Conservation (phyloP, 192 early-diverging fungal genomes). For the Gamsiella multidivaricata region DNA sequence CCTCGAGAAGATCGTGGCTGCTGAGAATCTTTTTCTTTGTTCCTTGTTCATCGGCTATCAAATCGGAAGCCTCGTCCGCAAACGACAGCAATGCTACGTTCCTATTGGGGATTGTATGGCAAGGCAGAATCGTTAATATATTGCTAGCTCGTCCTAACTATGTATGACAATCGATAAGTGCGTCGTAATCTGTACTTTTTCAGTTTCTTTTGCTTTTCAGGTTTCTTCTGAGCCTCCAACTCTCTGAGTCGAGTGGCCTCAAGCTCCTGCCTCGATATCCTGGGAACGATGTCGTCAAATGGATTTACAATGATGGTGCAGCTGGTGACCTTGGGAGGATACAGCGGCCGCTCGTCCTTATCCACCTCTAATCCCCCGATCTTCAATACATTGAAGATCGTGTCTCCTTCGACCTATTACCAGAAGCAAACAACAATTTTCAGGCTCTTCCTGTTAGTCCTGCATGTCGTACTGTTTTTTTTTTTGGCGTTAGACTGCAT, state of each 20-base stretch:
- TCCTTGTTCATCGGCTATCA: slow-evolving; percentile 57
- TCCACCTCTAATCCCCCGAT: slow-evolving; percentile 86
- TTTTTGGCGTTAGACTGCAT: background rate
- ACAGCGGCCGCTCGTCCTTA: slow-evolving; percentile 81
- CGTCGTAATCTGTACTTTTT: slow-evolving; percentile 76
- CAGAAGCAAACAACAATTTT: too few species aligned
- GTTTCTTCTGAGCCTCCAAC: slow-evolving; percentile 54
- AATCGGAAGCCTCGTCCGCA: slow-evolving; percentile 78
- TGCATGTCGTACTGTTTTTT: too few species aligned
- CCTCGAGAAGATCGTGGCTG: slow-evolving; percentile 79
- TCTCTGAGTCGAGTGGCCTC: slow-evolving; percentile 26
- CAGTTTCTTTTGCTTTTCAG: slow-evolving; percentile 62
- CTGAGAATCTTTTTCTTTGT: slow-evolving; percentile 66
- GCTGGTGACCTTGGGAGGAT: slow-evolving; percentile 73
- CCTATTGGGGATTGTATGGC: slow-evolving; percentile 54
- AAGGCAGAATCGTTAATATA: background rate
- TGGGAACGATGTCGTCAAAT: slow-evolving; percentile 90
- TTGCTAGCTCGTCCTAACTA: too few species aligned
- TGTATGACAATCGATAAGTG: too few species aligned
- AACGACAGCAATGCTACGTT: slow-evolving; percentile 87
- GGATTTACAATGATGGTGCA: slow-evolving; percentile 85
- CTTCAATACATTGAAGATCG: slow-evolving; percentile 90
- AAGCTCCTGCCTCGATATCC: slow-evolving; percentile 61
- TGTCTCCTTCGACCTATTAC: slow-evolving; percentile 87
- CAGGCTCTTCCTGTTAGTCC: too few species aligned